Conservation (phyloP, 345 rosid genomes). For the Eucalyptus regnans region DNA sequence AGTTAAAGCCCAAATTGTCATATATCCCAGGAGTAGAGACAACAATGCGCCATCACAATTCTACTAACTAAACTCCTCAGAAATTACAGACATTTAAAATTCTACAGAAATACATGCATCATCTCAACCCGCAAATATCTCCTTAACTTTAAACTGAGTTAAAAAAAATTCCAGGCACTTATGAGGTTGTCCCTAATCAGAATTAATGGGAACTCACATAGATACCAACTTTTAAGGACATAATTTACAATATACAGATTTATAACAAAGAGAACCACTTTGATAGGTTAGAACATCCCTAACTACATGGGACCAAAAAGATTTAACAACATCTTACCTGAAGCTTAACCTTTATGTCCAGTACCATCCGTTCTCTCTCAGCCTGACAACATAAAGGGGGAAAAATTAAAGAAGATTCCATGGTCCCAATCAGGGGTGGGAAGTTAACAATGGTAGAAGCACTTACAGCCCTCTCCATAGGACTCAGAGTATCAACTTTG, state of each 20-base stretch:
- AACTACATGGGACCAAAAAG: background rate
- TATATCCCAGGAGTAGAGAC: background rate
- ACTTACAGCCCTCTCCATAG: slow-evolving; percentile 98
- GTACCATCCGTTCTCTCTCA: slow-evolving; percentile 96
- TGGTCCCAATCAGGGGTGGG: background rate
- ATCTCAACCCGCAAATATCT: background rate
- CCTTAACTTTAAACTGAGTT: background rate
- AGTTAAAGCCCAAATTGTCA: background rate
- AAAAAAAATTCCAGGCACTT: background rate
- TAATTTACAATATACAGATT: background rate
- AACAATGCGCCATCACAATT: background rate
- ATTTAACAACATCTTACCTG: slow-evolving; percentile 41
- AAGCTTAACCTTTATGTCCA: slow-evolving; percentile 95
- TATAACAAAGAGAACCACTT: background rate
- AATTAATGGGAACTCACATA: background rate
- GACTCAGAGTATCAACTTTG: slow-evolving; percentile 54
- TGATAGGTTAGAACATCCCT: background rate
- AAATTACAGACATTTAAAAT: background rate
- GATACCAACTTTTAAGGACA: background rate
- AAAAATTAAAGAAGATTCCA: background rate
- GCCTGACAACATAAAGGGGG: slow-evolving; percentile 29
- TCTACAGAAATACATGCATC: background rate
- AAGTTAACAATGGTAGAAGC: slow-evolving; percentile 6
- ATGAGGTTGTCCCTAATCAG: background rate
- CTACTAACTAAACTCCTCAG: background rate